Evolutionary conservation across 129 eudicot species (phyloP).

Genomic region (Erigeron canadensis): DNA sequence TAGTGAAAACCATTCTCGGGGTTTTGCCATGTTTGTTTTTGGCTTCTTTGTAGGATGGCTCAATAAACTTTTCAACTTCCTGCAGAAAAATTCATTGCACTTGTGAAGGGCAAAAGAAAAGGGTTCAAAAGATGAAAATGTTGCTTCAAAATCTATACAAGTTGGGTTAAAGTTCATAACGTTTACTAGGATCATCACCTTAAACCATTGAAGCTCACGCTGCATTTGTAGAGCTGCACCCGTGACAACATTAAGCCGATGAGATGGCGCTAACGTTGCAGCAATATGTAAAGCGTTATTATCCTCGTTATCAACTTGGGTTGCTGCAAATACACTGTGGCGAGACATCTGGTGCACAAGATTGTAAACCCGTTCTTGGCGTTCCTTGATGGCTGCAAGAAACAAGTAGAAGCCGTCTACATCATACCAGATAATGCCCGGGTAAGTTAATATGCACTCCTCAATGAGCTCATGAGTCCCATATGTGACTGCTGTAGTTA

Average conservation of each 20-base stretch:
- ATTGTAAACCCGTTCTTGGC: slow-evolving; percentile 22
- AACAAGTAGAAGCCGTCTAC: background rate
- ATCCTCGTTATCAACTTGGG: background rate
- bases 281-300: slow-evolving; percentile 42
- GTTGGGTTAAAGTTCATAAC: background rate
- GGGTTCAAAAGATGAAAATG: too few species aligned
- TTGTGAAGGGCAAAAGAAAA: background rate
- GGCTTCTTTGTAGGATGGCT: background rate
- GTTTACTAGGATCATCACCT: background rate
- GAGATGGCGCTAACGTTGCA: slow-evolving; percentile 32
- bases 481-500: background rate
- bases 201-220: slow-evolving; percentile 24
- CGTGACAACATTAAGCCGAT: slow-evolving; percentile 33
- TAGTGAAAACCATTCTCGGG: background rate
- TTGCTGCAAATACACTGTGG: too few species aligned
- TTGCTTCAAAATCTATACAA: too few species aligned
- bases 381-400: slow-evolving; percentile 1
- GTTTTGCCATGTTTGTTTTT: background rate
- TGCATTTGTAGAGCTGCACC: slow-evolving; percentile 49
- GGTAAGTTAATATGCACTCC: slow-evolving; percentile 11
- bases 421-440: background rate
- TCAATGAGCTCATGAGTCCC: slow-evolving; percentile 12
- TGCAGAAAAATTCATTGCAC: background rate
- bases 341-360: background rate
- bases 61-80: slow-evolving; percentile 2